Evolutionary conservation across 2,329 filamentous ascomycete species (phyloP), one percentile per base, ranked within the genome.

Genomic region (Aspergillus ruber): DNA sequence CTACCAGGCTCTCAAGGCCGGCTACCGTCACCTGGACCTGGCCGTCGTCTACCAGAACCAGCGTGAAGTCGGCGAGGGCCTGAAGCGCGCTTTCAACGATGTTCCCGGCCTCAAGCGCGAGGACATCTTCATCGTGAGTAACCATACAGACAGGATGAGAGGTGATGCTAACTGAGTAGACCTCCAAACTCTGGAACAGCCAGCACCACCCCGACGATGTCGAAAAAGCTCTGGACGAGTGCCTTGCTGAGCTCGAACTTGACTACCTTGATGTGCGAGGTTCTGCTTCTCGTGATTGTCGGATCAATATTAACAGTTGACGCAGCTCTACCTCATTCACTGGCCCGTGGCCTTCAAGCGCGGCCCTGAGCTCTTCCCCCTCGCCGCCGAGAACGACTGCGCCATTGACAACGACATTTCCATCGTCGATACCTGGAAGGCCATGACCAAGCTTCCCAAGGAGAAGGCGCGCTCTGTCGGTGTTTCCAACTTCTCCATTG

Each of bases 121-220:
- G 57, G 67, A 70, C 47, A 48, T 70, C 39, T 70, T 70, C 57
- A 69, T 70, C 50, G 66, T 69, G 57, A 49, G 64, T 53, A 3
- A 1, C 15, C 4, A 3, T n/a, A 25, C 10, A 13, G 3, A 2
- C 38, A 27, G 4, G 4, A 15, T 15, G 8, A 17, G 12, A 15
- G 13, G 13, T 1, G 10, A 15, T 27, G 8, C 49, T 57, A 40
- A 55, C 41, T 21, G 15, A 10, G 1, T 44, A 69, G 66, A 82
- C 80, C n/a, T 76, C 74, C 52, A 84, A 84, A 68, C 68, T 83
- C 10, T 83, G 79, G 79, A 81, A 81, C 66, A 65, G 57, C 57
- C 64, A 69, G 57, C 77, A 80, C 60, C 63, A 68, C 50, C 71
- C 74, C 8, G 69, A 77, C 44, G 71, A 75, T 47, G 75, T 81